Conservation (phyloP, 73 alveolate genomes). For the Halteria grandinella region DNA sequence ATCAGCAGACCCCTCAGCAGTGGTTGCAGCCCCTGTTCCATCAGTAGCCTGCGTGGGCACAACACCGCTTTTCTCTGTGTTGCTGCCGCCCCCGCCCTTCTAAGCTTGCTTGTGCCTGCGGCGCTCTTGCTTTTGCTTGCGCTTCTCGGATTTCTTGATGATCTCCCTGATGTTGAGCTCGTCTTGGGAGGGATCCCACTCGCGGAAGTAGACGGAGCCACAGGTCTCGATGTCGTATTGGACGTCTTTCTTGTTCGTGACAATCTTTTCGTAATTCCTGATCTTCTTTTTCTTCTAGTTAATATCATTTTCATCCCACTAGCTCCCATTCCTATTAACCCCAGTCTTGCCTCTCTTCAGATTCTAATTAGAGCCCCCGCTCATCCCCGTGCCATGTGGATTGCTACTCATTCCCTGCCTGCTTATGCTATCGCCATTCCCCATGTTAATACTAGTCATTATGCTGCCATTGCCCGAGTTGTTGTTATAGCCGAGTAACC, state of each 20-base stretch:
- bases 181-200: constrained; percentile 12
- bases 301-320: constrained; percentile 5
- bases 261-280: constrained; percentile 37
- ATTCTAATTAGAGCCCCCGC: too few species aligned
- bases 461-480: too few species aligned
- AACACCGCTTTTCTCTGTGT: too few species aligned
- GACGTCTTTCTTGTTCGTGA: constrained; percentile 2
- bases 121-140: constrained; percentile 27
- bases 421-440: too few species aligned
- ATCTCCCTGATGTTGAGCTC: constrained; percentile 45
- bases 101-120: constrained; percentile 4
- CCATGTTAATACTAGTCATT: too few species aligned
- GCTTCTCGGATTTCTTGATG: constrained; percentile 11
- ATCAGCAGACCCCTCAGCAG: constrained; percentile 15
- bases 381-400: too few species aligned
- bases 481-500: too few species aligned
- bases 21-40: not conserved
- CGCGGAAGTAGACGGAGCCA: constrained; percentile 39
- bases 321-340: too few species aligned
- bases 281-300: constrained; percentile 12
- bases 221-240: constrained; percentile 29
- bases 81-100: too few species aligned
- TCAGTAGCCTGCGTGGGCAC: not conserved
- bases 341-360: too few species aligned
- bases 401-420: too few species aligned